Conservation (phyloP, 768 basidiomycete species). For the Phlegmacium glaucopus region DNA sequence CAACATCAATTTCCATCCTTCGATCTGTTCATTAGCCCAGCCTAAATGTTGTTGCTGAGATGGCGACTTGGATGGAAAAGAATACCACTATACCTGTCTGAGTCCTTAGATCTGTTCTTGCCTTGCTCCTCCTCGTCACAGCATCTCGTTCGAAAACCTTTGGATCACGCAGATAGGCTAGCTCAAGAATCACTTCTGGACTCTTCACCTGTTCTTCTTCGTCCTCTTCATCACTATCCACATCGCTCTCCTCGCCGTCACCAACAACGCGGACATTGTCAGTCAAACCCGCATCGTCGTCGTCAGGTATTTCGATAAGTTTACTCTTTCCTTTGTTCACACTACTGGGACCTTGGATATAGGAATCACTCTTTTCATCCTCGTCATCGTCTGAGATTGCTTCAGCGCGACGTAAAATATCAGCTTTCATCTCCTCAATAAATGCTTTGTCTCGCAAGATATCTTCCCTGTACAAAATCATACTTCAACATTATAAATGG, state of each 20-base stretch:
- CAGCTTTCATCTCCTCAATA: constrained; percentile 76
- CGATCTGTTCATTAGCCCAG: constrained; percentile 82
- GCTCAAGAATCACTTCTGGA: constrained; percentile 67
- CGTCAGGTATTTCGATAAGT: constrained; percentile 40
- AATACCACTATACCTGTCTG: constrained; percentile 52
- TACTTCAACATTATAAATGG: background rate
- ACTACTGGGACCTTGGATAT: background rate
- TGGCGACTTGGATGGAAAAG: background rate
- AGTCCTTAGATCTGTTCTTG: constrained; percentile 59
- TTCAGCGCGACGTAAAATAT: constrained; percentile 77
- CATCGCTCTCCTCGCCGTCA: constrained; percentile 57
- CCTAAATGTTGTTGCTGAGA: constrained; percentile 32
- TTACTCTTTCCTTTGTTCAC: constrained; percentile 25
- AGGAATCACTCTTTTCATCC: constrained; percentile 24
- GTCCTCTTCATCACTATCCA: constrained; percentile 32
- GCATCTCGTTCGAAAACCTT: constrained; percentile 76
- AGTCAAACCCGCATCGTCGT: constrained; percentile 15
- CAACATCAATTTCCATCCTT: constrained; percentile 90
- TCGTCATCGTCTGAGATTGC: constrained; percentile 63
- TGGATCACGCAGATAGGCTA: constrained; percentile 73
- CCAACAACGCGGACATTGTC: constrained; percentile 45
- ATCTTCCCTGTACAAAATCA: constrained; percentile 42
- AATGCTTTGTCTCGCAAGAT: constrained; percentile 54
- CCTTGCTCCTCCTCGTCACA: constrained; percentile 65
- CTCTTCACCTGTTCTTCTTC: constrained; percentile 26